Evolutionary conservation across 2,329 filamentous ascomycete species (phyloP), one percentile per base, ranked within the genome.

Genomic region (Taxawa tesnikishii): DNA sequence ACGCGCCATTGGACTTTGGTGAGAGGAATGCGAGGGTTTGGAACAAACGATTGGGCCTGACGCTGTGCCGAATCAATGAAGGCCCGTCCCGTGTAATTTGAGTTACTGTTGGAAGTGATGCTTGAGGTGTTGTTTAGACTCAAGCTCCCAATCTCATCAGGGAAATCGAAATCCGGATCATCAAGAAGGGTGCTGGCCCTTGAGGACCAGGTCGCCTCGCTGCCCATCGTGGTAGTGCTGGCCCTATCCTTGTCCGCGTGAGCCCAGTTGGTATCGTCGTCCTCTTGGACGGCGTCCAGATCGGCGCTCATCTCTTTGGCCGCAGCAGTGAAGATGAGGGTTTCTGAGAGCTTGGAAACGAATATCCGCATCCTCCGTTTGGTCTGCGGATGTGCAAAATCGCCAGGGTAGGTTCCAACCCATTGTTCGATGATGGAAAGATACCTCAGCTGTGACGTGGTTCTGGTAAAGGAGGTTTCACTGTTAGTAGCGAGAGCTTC

Each of bases 231-330:
- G 17, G 34, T 36, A 15, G 61, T 27, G 49, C 49, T 32, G 27
- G 65, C 62, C 12, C 63, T 58, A 43, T 74, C 64, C 14, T 75
- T 72, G 48, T 96, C 88, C 28, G 75, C 73, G 47, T 77, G 82
- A n/a, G 82, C 84, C 90, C 90, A 98, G 9, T 81, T 77, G 0
- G 81, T 81, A 51, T 98, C 88, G 47, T 96, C 90, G 50, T 96
- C 87, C 47, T 93, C 82, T 5, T 73, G 64, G 2, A 85, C 77
- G 30, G 69, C 66, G 28, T 87, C 80, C 11, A 96, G 63, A 45
- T 82, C 77, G n/a, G 70, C 68, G 13, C 75, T 71, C 59, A 98
- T 90, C 50, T 94, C 84, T 44, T 83, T 79, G 3, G 84, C 82
- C 3, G 87, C 83, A 12, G 83, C 76, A 13, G 82, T 75, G 55